Evolutionary conservation across 768 basidiomycete species (phyloP), one percentile per base, ranked within the genome.

Genomic region (Termitomyces sp.): DNA sequence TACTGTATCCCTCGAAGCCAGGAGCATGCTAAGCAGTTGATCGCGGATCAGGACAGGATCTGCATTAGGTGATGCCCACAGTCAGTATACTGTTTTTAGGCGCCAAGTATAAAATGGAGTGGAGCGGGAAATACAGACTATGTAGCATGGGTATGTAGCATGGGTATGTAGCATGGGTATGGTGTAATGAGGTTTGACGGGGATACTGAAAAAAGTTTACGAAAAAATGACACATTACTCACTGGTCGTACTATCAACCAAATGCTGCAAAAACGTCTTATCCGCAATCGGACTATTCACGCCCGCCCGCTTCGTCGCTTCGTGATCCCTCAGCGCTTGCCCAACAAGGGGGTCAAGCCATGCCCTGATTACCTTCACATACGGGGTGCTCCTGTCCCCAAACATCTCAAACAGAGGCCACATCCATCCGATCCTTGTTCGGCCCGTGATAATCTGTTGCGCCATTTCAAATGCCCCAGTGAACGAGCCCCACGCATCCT

Each of bases 1-100:
- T 43, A 88, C 88, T 36, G 91, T 92, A 71, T 94, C 91, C 55
- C 91, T 73, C 24, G 88, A 81, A 5, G 91, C 91, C 12, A 93
- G 74, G 2, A 94, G 74, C 69, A 92, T 84, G 65, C 84, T 93
- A 48, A 93, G 76, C 13, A 93, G 70, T 61, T 93, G 88, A 71
- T 93, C 89, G 22, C 88, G 83, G 55, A 94, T 88, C 43, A 85
- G 68, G 8, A 81, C 75, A 12, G 72, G 72, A 66, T 92, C 90
- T 92, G 64, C 30, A 39, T n/a, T 36, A 12, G 26, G 18, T 12
- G 16, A n/a, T 20, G 26, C 57, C 18, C 52, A 52, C 51, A 16
- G 14, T 53, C 37, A 26, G 59, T 20, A 34, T 39, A 26, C 50
- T 27, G 9, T 34, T 33, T 24, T 26, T 24, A 1, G 22, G 33